Evolutionary conservation across 129 eudicot genomes (phyloP), one percentile per base, ranked within the genome.

Genomic region (Solidago caesia): DNA sequence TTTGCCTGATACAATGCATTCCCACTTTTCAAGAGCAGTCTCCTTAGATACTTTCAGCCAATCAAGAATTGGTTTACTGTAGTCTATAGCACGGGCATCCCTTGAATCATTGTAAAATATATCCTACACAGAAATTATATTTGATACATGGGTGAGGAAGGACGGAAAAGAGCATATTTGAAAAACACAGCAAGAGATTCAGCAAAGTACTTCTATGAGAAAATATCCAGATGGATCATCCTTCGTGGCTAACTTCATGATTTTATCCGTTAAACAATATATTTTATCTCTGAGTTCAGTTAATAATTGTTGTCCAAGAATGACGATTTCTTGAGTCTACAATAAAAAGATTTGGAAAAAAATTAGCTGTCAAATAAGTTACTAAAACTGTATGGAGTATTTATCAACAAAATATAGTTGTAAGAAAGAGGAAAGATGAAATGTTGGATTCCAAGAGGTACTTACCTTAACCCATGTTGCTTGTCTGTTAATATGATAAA

Each of bases 191-290:
- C 1, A 46, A 1, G 9, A 68, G 43, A 62, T 10, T 53, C 15
- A 71, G 33, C 4, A 41, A 74, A 52, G 76, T 82, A 78, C 96
- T 72, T 92, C 98, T 29, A 90, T 82, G 25, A 92, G 86, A 76
- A 89, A 90, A 84, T 88, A 93, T 66, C 98, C 98, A 65, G 98
- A 93, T 56, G 87, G 85, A 76, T 86, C 87, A 73, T 84, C 68
- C 79, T 79, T 78, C 9, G 71, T 82, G 13, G 83, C 84, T 77
- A 70, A 83, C 67, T 83, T 76, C 96, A 90, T 90, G 66, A 90
- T 69, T 73, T 84, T 81, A 51, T 93, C 98, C 0, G 96, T 90
- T 82, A 85, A 67, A 76, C 98, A 90, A 74, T 81, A 78, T 74
- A 93, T 86, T 60, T 84, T 88, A 78, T 93, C 96, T 78, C 83